These are phyloP conservation scores for Neofusicoccum ribis DNA, from an alignment of 2,329 filamentous ascomycete genomes.

Conservation along the genomic window DNA sequence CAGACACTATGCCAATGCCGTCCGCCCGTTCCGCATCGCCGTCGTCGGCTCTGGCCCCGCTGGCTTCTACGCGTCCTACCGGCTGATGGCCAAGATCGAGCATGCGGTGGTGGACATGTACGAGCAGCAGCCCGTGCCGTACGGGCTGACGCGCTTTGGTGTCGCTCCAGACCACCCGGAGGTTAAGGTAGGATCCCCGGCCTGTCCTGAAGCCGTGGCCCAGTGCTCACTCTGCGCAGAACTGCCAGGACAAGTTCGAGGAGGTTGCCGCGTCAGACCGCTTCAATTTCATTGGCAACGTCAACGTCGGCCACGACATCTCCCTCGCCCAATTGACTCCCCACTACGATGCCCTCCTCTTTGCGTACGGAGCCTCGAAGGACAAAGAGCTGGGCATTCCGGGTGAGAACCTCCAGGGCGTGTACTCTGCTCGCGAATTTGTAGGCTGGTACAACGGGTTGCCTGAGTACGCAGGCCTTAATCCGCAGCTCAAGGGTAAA, in stretches of 20 bases:
- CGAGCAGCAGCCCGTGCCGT: slow-evolving; percentile 88
- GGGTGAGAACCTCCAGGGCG: slow-evolving; percentile 74
- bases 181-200: slow-evolving; percentile 70
- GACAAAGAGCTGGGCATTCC: slow-evolving; percentile 78
- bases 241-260: slow-evolving; percentile 90
- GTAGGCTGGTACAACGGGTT: slow-evolving; percentile 99
- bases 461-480: slow-evolving; percentile 72
- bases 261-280: slow-evolving; percentile 79
- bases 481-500: slow-evolving; percentile 75
- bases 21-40: slow-evolving; percentile 70
- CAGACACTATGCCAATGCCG: slow-evolving; percentile 5
- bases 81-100: slow-evolving; percentile 74
- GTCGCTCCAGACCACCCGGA: slow-evolving; percentile 98
- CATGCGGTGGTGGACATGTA: slow-evolving; percentile 89
- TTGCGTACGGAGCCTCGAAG: slow-evolving; percentile 87
- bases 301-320: slow-evolving; percentile 71
- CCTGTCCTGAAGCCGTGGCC: background rate
- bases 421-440: slow-evolving; percentile 88
- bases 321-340: slow-evolving; percentile 68
- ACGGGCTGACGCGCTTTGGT: slow-evolving; percentile 87
- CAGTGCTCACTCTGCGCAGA: slow-evolving; percentile 53
- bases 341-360: slow-evolving; percentile 89
- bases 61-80: slow-evolving; percentile 91
- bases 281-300: slow-evolving; percentile 91
- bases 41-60: slow-evolving; percentile 92